Conservation (phyloP, 2,329 filamentous ascomycete genomes). For the Hypoxylon sp. region DNA sequence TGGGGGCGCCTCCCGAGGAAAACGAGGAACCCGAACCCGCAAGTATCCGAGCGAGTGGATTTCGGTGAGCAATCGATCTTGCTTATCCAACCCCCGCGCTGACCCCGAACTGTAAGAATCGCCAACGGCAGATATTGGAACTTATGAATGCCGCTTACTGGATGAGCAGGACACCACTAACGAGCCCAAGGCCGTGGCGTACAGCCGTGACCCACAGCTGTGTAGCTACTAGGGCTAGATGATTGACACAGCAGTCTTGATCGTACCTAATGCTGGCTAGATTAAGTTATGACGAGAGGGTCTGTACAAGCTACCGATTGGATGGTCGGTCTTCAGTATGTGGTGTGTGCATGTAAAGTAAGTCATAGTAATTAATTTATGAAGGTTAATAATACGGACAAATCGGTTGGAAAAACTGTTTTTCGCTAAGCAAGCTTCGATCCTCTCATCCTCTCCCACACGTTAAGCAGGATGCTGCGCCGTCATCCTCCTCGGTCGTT, state of each 20-base stretch:
- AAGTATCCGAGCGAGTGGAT: conserved; percentile 23
- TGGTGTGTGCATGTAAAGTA: not conserved
- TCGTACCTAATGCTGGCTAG: conserved; percentile 35
- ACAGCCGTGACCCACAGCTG: not conserved
- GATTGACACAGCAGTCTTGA: conserved; percentile 11
- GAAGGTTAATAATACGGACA: not conserved
- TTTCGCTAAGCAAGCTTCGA: not conserved
- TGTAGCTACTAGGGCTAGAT: conserved; percentile 7
- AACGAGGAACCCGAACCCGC: conserved; percentile 10
- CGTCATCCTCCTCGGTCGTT: not conserved
- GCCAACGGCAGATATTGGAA: conserved; percentile 12
- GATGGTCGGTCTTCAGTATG: conserved; percentile 5
- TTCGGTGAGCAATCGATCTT: conserved; percentile 4
- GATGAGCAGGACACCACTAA: conserved; percentile 24
- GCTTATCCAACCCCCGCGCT: conserved; percentile 5
- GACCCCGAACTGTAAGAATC: conserved; percentile 2
- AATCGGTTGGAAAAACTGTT: not conserved
- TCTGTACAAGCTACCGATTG: conserved; percentile 22
- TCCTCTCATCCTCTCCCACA: not conserved
- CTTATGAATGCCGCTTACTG: conserved; percentile 15
- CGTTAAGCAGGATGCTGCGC: not conserved
- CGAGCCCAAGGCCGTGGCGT: conserved; percentile 17
- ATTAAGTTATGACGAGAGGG: conserved; percentile 42
- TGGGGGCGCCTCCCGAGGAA: not conserved
- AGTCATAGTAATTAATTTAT: conserved; percentile 8